Percentiles rank a stretch among this genome's conserved stretches.
phyloP scores from a whole-genome alignment of 306 rosid genomes.

The Carpinus fangiana region DNA sequence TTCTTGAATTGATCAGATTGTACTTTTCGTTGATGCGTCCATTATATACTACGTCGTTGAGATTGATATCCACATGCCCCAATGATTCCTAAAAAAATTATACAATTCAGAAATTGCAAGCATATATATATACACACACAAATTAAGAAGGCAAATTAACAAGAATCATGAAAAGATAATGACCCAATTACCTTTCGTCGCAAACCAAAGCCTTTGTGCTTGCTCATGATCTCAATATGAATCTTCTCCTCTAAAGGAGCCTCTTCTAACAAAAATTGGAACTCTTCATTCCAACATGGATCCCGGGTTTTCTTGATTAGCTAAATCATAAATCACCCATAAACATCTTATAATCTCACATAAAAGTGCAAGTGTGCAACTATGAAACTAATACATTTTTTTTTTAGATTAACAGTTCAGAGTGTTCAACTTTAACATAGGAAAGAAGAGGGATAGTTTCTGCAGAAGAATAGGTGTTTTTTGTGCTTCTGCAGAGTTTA shows the following conservation, averaged over 20 bases:
- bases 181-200: background rate
- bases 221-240: conserved; percentile 31
- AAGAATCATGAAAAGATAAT: background rate
- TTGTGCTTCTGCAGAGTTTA: no score
- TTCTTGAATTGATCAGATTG: conserved; percentile 31
- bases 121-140: background rate
- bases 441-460: no score
- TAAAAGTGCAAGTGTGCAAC: background rate
- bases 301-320: conserved; percentile 18
- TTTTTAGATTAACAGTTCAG: background rate
- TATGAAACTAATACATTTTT: no score
- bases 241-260: conserved; percentile 28
- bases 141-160: background rate
- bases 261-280: conserved; percentile 34
- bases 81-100: conserved; percentile 13
- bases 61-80: conserved; percentile 29
- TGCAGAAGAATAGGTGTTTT: no score
- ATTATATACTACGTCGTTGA: conserved; percentile 29
- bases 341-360: background rate
- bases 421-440: background rate
- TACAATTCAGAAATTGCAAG: background rate
- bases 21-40: conserved; percentile 33
- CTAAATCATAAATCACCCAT: background rate
- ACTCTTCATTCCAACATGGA: conserved; percentile 37
- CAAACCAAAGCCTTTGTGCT: conserved; percentile 7